phyloP scores from a whole-genome alignment of 2,329 filamentous ascomycete genomes.

The Tolypocladium capitatum region DNA sequence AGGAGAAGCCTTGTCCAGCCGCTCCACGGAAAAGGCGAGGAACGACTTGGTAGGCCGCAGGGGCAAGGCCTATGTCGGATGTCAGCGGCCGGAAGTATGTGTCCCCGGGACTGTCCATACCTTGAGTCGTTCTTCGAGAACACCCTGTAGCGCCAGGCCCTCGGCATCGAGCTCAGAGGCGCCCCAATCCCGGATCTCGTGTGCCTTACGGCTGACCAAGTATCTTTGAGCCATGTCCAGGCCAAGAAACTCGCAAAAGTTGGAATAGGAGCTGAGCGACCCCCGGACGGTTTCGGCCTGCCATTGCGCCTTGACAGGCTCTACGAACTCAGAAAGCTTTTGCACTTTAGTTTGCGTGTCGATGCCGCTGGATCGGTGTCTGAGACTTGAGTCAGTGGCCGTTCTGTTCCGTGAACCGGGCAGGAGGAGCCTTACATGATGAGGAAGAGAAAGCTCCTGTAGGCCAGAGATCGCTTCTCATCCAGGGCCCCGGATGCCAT shows the following conservation, averaged over 20 bases:
- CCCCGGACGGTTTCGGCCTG: slow-evolving; percentile 53
- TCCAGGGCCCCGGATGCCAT: slow-evolving; percentile 60
- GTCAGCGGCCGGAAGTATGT: slow-evolving; percentile 3
- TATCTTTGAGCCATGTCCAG: slow-evolving; percentile 73
- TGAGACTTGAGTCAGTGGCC: slow-evolving; percentile 16
- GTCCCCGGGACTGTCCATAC: slow-evolving; percentile 21
- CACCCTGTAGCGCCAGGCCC: slow-evolving; percentile 63
- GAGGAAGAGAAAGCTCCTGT: slow-evolving; percentile 84
- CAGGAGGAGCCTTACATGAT: slow-evolving; percentile 49
- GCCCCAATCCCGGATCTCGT: slow-evolving; percentile 74
- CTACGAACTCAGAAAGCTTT: slow-evolving; percentile 63
- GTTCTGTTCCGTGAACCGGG: background rate
- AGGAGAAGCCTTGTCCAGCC: slow-evolving; percentile 59
- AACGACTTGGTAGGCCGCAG: slow-evolving; percentile 82
- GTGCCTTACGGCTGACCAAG: slow-evolving; percentile 57
- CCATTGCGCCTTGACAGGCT: slow-evolving; percentile 75
- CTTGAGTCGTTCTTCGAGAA: slow-evolving; percentile 64
- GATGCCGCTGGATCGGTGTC: slow-evolving; percentile 68
- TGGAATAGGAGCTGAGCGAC: slow-evolving; percentile 59
- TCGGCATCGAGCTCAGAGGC: slow-evolving; percentile 62
- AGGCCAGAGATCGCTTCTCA: slow-evolving; percentile 72
- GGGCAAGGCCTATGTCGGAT: slow-evolving; percentile 46
- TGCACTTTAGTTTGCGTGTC: slow-evolving; percentile 57
- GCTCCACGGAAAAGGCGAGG: slow-evolving; percentile 84
- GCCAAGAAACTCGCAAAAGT: slow-evolving; percentile 69